Percentiles rank a stretch among this genome's conserved stretches.
Evolutionary conservation across 176 grass and related monocot species (phyloP).

Genomic region (Cocos nucifera): DNA sequence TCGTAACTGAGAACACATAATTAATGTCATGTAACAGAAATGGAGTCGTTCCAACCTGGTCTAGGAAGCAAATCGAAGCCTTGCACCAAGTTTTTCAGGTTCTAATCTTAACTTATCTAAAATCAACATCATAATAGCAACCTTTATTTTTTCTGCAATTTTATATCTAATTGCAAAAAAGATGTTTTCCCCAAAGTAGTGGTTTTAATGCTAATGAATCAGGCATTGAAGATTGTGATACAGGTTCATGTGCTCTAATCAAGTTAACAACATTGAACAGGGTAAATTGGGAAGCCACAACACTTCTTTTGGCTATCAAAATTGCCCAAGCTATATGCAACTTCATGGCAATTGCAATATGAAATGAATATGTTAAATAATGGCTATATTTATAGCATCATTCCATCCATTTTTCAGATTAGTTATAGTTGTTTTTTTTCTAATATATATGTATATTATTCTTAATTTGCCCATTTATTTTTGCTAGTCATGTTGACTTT

Average conservation of each 20-base stretch:
- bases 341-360: neutral
- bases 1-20: constrained; percentile 58
- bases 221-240: constrained; percentile 14
- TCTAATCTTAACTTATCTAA: constrained; percentile 70
- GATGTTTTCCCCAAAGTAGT: neutral
- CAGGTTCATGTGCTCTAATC: constrained; percentile 25
- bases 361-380: constrained; percentile 3
- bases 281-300: constrained; percentile 5
- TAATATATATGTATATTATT: too few relatives aligned
- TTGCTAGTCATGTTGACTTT: too few relatives aligned
- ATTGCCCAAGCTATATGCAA: constrained; percentile 3
- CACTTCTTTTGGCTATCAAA: neutral
- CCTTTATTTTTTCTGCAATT: constrained; percentile 30
- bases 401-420: too few relatives aligned
- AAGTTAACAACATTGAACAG: constrained; percentile 2
- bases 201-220: constrained; percentile 7
- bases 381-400: too few relatives aligned
- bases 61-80: constrained; percentile 99
- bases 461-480: too few relatives aligned
- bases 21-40: constrained; percentile 98
- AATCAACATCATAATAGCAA: constrained; percentile 50
- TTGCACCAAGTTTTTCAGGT: constrained; percentile 99
- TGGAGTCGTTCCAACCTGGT: constrained; percentile 90
- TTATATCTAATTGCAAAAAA: constrained; percentile 15
- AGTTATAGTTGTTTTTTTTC: too few relatives aligned